Evolutionary conservation across 495 filamentous ascomycete species (phyloP).

Genomic region (Tricharina praecox): DNA sequence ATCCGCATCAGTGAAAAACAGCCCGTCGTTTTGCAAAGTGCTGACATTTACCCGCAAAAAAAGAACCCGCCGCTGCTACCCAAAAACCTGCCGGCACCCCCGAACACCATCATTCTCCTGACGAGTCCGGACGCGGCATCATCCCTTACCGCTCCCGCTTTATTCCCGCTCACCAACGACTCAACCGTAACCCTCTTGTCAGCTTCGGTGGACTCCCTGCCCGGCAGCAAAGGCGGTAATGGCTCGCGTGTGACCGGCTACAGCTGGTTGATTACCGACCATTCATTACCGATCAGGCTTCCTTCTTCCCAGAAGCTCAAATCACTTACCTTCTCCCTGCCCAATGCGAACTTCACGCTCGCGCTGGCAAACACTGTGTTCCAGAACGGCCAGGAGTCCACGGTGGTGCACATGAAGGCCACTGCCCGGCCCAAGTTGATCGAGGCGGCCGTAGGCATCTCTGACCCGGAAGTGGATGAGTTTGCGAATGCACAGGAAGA

Average conservation of each 20-base stretch:
- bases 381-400: constrained; percentile 40
- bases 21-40: background rate
- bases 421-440: constrained; percentile 12
- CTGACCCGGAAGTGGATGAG: constrained; percentile 19
- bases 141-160: constrained; percentile 8
- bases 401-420: constrained; percentile 27
- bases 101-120: constrained; percentile 23
- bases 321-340: constrained; percentile 19
- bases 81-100: constrained; percentile 18
- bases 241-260: constrained; percentile 8
- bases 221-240: constrained; percentile 11
- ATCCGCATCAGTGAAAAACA: background rate
- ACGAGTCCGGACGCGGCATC: constrained; percentile 19
- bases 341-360: constrained; percentile 23
- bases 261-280: constrained; percentile 21
- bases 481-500: constrained; percentile 23
- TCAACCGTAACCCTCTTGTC: constrained; percentile 16
- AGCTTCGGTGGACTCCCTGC: constrained; percentile 22
- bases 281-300: constrained; percentile 14
- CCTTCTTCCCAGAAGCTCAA: constrained; percentile 8
- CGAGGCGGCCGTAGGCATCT: constrained; percentile 19
- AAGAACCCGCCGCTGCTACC: constrained; percentile 8
- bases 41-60: background rate
- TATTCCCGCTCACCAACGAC: constrained; percentile 10
- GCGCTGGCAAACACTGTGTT: constrained; percentile 50